Conservation (phyloP, 495 filamentous ascomycete genomes). For the Penicillium subrubescens region DNA sequence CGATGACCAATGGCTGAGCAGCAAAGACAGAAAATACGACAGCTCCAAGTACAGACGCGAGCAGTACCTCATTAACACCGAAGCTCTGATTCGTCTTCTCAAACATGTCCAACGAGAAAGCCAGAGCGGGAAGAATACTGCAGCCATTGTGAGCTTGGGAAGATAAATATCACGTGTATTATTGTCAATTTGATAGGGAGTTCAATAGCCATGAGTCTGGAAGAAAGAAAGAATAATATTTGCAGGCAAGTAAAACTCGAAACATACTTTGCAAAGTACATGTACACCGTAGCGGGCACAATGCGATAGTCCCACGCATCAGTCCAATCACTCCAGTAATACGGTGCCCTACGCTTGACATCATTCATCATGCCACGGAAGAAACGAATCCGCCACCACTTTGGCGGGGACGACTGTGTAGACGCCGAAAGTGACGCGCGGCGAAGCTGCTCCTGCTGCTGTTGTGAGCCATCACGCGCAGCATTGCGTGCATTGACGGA, state of each 20-base stretch:
- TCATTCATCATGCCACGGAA: slow-evolving; percentile 73
- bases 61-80: slow-evolving; percentile 82
- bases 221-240: not conserved
- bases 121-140: slow-evolving; percentile 79
- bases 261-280: slow-evolving; percentile 86
- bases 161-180: not conserved
- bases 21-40: slow-evolving; percentile 76
- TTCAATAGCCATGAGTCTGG: not conserved
- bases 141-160: slow-evolving; percentile 6
- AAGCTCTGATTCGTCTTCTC: slow-evolving; percentile 77
- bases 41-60: slow-evolving; percentile 75
- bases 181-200: slow-evolving; percentile 6
- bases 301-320: slow-evolving; percentile 88
- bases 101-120: slow-evolving; percentile 86
- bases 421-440: slow-evolving; percentile 18
- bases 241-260: not conserved
- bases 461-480: slow-evolving; percentile 1
- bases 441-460: slow-evolving; percentile 9
- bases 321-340: slow-evolving; percentile 75
- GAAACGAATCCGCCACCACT: slow-evolving; percentile 64
- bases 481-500: slow-evolving; percentile 15
- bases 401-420: slow-evolving; percentile 20
- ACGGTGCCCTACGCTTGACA: slow-evolving; percentile 69
- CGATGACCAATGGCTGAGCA: slow-evolving; percentile 82
- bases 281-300: slow-evolving; percentile 79